Conservation (phyloP, 208 protist genomes). For the Trypanosoma melophagium region DNA sequence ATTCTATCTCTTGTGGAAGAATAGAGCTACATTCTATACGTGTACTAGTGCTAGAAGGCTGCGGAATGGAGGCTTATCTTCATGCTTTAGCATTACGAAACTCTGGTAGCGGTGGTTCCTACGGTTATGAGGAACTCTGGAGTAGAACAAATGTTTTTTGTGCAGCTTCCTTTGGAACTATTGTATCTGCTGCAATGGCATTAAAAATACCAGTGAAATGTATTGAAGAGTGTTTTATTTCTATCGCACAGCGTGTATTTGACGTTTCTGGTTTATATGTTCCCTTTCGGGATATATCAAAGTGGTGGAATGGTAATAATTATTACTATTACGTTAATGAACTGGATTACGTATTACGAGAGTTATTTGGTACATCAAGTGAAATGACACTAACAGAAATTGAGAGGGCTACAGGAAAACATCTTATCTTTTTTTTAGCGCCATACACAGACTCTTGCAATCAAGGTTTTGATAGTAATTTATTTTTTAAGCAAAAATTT, state of each 20-base stretch:
- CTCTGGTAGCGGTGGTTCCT: not conserved
- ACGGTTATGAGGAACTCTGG: slow-evolving; percentile 4
- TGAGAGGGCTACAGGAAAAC: slow-evolving; percentile 2
- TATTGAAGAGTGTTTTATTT: slow-evolving; percentile 7
- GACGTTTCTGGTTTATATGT: not conserved
- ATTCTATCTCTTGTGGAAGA: not conserved
- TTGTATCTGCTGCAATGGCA: not conserved
- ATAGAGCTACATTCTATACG: not conserved
- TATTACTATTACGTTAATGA: not conserved
- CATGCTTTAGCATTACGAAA: slow-evolving; percentile 1
- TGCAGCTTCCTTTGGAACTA: slow-evolving; percentile 11
- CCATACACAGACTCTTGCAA: not conserved
- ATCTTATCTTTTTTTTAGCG: slow-evolving; percentile 9
- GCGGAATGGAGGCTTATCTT: slow-evolving; percentile 6
- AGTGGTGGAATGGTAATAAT: not conserved
- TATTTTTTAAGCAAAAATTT: not conserved
- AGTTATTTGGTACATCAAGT: not conserved
- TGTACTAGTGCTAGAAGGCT: not conserved
- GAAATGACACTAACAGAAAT: slow-evolving; percentile 10
- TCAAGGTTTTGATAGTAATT: not conserved
- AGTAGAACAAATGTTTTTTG: slow-evolving; percentile 2
- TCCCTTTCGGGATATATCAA: not conserved
- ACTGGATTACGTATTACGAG: not conserved
- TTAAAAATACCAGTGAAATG: slow-evolving; percentile 1
- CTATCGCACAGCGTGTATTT: slow-evolving; percentile 2